Conservation (phyloP, 257 asterid species). For the Rhazya stricta region DNA sequence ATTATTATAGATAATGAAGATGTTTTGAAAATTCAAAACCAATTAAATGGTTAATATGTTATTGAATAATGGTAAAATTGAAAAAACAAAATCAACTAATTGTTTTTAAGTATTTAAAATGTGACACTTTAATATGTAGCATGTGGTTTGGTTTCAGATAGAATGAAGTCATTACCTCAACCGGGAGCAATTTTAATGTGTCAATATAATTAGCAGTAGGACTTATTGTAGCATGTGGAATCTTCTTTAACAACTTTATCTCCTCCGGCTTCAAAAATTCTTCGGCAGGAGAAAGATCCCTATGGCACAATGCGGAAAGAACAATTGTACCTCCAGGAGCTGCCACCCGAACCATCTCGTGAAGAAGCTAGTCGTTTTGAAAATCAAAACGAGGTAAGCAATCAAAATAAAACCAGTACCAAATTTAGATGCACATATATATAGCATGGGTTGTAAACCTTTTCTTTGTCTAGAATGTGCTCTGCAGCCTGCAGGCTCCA, state of each 20-base stretch:
- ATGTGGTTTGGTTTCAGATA: too few relatives aligned
- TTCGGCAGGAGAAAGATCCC: slow-evolving; percentile 72
- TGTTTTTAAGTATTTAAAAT: too few relatives aligned
- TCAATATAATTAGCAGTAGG: slow-evolving; percentile 71
- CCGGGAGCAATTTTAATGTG: slow-evolving; percentile 57
- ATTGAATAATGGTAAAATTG: neutral
- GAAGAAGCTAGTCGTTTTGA: slow-evolving; percentile 48
- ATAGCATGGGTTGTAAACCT: slow-evolving; percentile 35
- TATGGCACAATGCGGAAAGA: slow-evolving; percentile 90
- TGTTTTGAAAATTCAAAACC: too few relatives aligned
- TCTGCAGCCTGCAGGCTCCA: slow-evolving; percentile 99
- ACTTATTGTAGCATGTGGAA: slow-evolving; percentile 78
- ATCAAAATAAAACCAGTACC: too few relatives aligned
- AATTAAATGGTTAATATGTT: too few relatives aligned
- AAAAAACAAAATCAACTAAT: neutral
- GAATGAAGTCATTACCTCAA: slow-evolving; percentile 43
- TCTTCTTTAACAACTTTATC: slow-evolving; percentile 49
- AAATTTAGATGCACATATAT: too few relatives aligned
- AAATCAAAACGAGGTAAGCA: too few relatives aligned
- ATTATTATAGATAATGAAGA: neutral
- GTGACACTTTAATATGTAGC: too few relatives aligned
- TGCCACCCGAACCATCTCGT: slow-evolving; percentile 80
- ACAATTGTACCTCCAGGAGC: slow-evolving; percentile 87
- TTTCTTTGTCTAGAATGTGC: slow-evolving; percentile 89
- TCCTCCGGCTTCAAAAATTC: slow-evolving; percentile 57